These are phyloP conservation scores for Boletus smithii DNA, from an alignment of 1,284 basidiomycete genomes.

Conservation along the genomic window DNA sequence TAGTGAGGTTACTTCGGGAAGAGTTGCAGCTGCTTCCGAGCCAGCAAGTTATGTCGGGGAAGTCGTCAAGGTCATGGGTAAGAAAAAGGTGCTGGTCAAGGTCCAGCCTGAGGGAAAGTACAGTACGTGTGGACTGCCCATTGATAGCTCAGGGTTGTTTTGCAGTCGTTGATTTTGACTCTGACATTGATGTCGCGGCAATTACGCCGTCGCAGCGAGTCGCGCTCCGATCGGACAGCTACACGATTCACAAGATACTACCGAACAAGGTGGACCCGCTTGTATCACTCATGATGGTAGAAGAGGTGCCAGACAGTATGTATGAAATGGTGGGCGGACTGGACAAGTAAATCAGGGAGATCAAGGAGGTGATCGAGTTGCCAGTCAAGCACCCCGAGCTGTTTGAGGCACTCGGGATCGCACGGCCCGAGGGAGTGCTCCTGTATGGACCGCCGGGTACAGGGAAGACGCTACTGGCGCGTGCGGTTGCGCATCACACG, in stretches of 20 bases:
- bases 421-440: constrained; percentile 95
- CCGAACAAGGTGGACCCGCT: constrained; percentile 96
- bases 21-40: constrained; percentile 92
- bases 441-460: constrained; percentile 97
- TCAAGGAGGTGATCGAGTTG: constrained; percentile 98
- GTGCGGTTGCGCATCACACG: constrained; percentile 96
- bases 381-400: constrained; percentile 98
- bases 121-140: constrained; percentile 61
- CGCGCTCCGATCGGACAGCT: constrained; percentile 93
- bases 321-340: constrained; percentile 99
- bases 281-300: constrained; percentile 99
- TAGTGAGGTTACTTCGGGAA: constrained; percentile 85
- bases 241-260: constrained; percentile 90
- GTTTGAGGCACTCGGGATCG: constrained; percentile 95
- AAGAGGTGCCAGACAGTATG: constrained; percentile 98
- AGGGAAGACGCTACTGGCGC: constrained; percentile 91
- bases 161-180: constrained; percentile 92
- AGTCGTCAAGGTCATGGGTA: constrained; percentile 98
- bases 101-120: constrained; percentile 99
- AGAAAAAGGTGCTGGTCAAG: constrained; percentile 98
- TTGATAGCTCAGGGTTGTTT: neutral
- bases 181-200: constrained; percentile 79
- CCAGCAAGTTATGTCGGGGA: constrained; percentile 98
- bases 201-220: constrained; percentile 90
- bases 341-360: constrained; percentile 98